These are phyloP conservation scores for Mollisia scopiformis DNA, from an alignment of 2,329 filamentous ascomycete genomes.

Conservation along the genomic window DNA sequence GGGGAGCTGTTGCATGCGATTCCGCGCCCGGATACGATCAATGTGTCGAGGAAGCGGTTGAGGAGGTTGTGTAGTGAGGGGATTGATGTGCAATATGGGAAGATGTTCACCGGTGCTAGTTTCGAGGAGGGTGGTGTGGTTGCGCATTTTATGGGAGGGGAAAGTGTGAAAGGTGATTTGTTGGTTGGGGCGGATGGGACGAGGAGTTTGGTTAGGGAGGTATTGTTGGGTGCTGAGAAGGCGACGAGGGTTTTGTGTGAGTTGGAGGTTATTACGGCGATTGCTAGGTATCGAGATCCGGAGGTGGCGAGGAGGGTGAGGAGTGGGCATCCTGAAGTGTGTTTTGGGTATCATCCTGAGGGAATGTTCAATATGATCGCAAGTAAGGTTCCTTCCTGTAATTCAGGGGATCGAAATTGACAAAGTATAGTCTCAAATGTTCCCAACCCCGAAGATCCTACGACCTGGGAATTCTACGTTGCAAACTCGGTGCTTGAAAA, in stretches of 20 bases:
- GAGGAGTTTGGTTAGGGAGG: neutral
- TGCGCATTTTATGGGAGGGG: constrained; percentile 31
- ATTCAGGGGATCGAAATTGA: neutral
- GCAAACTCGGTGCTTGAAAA: constrained; percentile 3
- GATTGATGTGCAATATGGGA: constrained; percentile 26
- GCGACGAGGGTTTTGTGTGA: neutral
- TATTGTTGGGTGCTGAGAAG: neutral
- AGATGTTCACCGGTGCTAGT: constrained; percentile 39
- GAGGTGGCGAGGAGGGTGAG: constrained; percentile 3
- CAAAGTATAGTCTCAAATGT: constrained; percentile 1
- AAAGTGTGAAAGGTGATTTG: neutral
- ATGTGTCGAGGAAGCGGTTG: constrained; percentile 14
- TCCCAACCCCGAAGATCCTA: constrained; percentile 3
- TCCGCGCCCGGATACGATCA: constrained; percentile 3
- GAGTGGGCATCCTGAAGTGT: neutral
- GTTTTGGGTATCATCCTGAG: constrained; percentile 5
- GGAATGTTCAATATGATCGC: constrained; percentile 11
- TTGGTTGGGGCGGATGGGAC: neutral
- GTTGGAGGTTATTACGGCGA: neutral
- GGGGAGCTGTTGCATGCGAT: constrained; percentile 8
- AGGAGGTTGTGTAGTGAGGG: constrained; percentile 19
- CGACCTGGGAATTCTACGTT: constrained; percentile 9
- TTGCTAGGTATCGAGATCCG: constrained; percentile 2
- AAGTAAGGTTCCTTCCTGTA: neutral
- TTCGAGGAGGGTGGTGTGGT: constrained; percentile 33